Evolutionary conservation across 768 basidiomycete species (phyloP).

Genomic region (Mrakia blollopis): DNA sequence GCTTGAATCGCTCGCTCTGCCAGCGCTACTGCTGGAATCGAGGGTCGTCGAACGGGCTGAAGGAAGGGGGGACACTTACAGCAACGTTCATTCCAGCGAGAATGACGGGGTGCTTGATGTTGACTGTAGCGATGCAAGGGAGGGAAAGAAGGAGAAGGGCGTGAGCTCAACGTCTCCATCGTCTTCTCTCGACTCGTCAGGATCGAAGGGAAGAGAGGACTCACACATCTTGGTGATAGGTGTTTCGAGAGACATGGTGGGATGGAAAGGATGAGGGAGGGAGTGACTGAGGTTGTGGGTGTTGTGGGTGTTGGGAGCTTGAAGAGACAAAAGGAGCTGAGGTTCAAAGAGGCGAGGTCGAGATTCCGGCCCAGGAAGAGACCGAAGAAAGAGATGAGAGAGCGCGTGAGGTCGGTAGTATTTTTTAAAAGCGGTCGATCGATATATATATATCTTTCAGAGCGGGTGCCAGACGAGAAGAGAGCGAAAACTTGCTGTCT

Average conservation of each 20-base stretch:
- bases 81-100: constrained; percentile 31
- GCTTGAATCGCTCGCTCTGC: background rate
- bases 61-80: background rate
- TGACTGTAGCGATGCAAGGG: background rate
- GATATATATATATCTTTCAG: too few species aligned
- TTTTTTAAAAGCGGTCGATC: too few species aligned
- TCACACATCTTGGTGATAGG: constrained; percentile 29
- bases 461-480: too few species aligned
- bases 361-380: too few species aligned
- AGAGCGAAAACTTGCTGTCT: too few species aligned
- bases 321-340: background rate
- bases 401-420: too few species aligned
- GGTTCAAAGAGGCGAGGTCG: too few species aligned
- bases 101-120: constrained; percentile 29
- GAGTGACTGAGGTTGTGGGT: background rate
- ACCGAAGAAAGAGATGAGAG: too few species aligned
- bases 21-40: too few species aligned
- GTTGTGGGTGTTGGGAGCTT: background rate
- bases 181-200: background rate
- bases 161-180: background rate
- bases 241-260: constrained; percentile 13
- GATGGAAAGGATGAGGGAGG: background rate
- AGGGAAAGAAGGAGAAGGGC: background rate
- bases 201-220: background rate
- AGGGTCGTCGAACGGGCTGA: background rate